Evolutionary conservation across 2,329 filamentous ascomycete genomes (phyloP).

Genomic region (Stromatinia cepivora): DNA sequence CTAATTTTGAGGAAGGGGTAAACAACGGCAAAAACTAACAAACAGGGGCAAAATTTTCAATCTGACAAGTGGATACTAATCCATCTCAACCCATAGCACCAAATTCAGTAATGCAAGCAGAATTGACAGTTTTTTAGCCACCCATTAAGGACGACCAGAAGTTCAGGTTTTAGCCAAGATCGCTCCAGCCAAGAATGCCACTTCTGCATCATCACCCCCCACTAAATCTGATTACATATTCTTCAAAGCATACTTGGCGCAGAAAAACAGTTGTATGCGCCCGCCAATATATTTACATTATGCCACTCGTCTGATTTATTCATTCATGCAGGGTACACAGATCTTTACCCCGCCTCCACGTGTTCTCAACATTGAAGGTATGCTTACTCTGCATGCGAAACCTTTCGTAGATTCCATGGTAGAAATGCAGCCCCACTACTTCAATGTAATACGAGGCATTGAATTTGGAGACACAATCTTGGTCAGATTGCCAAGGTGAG

Average conservation of each 20-base stretch:
- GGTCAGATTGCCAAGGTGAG: neutral
- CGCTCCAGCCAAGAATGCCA: neutral
- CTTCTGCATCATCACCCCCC: neutral
- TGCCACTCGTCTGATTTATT: neutral
- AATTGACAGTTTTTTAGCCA: neutral
- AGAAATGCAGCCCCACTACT: neutral
- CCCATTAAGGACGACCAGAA: neutral
- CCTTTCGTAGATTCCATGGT: neutral
- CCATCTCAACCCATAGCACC: too few species aligned
- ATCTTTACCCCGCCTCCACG: neutral
- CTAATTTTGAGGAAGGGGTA: neutral
- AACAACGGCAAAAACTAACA: neutral
- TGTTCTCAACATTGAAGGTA: neutral
- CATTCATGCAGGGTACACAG: too few species aligned
- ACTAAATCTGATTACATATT: constrained; percentile 4
- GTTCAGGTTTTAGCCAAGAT: neutral
- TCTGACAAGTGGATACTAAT: neutral
- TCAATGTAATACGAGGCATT: neutral
- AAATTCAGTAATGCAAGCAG: neutral
- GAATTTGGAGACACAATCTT: neutral
- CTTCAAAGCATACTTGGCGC: neutral
- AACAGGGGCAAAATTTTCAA: neutral
- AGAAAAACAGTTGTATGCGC: too few species aligned
- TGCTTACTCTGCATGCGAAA: neutral
- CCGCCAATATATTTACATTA: too few species aligned